Base-by-base conservation (phyloP, 1,139 yeast genomes). In the Yamadazyma atmosphaerica region DNA sequence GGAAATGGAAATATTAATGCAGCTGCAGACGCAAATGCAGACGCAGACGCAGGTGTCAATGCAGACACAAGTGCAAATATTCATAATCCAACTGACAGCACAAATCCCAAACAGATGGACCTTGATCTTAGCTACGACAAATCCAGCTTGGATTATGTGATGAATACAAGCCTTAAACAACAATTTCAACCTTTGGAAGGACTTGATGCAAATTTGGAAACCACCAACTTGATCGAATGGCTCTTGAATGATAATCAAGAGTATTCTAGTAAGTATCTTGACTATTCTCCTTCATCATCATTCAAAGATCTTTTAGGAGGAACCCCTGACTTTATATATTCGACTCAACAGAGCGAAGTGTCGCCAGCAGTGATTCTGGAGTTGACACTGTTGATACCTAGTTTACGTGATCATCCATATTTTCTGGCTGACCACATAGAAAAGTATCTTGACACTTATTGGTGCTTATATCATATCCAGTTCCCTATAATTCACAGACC, bases 401-500 rank as follows among this genome's bases (percentile, higher is more conserved):
- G 60, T 2, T 46, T 68, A 13, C 53, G 47, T 9, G 35, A 47
- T 21, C 56, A 58, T 38, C 54, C 49, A 3, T 60, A 58, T 32
- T 60, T 65, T 38, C 55, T 40, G 3, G 34, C 45, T 4, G 41
- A 45, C 1, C 54, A 54, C 29, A 50, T 60, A 15, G 61, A 58
- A 35, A 32, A 51, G 12, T 58, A 49, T 30, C 49, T 60, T n/a
- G 61, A 56, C 32, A 45, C 51, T 33, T 81, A 66, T 51, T 81
- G 86, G 86, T 55, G 57, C 8, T 60, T 67, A 19, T 79, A 75
- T 56, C 84, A 80, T 50, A 68, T 75, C 7, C 84, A 80, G 52
- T 76, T 70, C 45, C 81, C 85, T 1, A 65, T 81, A 29, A 52
- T 81, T 31, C 86, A 81, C 47, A 64, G 72, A 32, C 85, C 86